Base-by-base conservation (phyloP, 176 grass and related monocot species). In the Triticum urartu region DNA sequence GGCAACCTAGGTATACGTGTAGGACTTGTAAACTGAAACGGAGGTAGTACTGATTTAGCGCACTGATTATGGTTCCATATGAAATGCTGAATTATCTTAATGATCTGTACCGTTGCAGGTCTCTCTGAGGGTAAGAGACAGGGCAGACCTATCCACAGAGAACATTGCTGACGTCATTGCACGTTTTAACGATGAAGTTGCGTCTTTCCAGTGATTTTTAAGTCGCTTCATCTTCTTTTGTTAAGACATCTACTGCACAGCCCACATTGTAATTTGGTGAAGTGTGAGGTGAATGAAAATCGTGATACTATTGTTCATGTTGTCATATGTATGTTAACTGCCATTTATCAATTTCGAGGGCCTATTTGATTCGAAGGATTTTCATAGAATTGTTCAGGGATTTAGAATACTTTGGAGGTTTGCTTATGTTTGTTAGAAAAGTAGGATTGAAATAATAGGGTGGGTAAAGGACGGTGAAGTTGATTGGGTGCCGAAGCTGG, bases 91-190 rank as follows among this genome's bases (percentile, higher is more conserved):
- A 73, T 26, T 72, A 32, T 13, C 5, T 56, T 26, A 9, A 42
- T 78, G 33, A 15, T 9, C 30, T 83, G 11, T 45, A 11, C 33
- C 86, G 47, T 74, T 89, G 75, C 89, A 99, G 97, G 85, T 99
- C 45, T 85, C 80, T 34, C 83, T 99, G 17, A 94, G 97, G 69
- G 81, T 94, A 59, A 90, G 97, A 90, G 97, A 96, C 87, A 87
- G 64, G 47, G 89, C 90, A 3, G 91, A 99, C 28, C 89, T 91
- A 62, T 77, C 81, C 6, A 86, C 80, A n/a, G 56, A 86, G 90
- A 91, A 79, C 65, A 40, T 93, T 68, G 90, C 90, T 68, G 92
- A 79, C 15, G 35, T 94, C 21, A 78, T 99, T 10, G 15, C 61
- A 80, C 92, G 91, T 63, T 91, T 96, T 10, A 93, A 45, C 25